A percentile compares a stretch with the other conserved stretches of the same genome.
Evolutionary conservation across 2,329 filamentous ascomycete genomes (phyloP).

Genomic region (Scedosporium apiospermum): DNA sequence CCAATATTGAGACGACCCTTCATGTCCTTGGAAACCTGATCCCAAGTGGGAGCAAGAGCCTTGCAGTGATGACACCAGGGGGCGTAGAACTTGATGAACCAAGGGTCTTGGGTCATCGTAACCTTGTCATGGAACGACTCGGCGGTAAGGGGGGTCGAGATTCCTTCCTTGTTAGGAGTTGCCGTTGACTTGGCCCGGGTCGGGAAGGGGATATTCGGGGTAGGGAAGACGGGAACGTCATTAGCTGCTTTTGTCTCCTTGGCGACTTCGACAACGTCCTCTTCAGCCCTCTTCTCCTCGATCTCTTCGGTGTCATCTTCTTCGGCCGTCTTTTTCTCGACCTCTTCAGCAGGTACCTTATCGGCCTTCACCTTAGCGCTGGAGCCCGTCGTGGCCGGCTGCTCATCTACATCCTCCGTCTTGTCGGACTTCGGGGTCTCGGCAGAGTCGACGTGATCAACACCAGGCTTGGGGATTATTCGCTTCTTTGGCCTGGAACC

Average conservation of each 20-base stretch:
- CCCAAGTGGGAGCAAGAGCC: conserved; percentile 83
- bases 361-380: conserved; percentile 27
- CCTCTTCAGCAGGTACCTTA: conserved; percentile 10
- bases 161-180: conserved; percentile 65
- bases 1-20: conserved; percentile 82
- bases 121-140: conserved; percentile 82
- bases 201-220: conserved; percentile 17
- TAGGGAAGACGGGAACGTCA: conserved; percentile 16
- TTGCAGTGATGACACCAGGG: conserved; percentile 97
- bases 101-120: conserved; percentile 79
- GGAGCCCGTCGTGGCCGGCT: background rate
- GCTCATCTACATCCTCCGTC: background rate
- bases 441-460: conserved; percentile 25
- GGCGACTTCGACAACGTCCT: conserved; percentile 12
- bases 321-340: conserved; percentile 8
- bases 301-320: conserved; percentile 12
- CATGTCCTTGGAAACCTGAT: conserved; percentile 84
- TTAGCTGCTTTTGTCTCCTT: conserved; percentile 20
- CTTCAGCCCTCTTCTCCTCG: conserved; percentile 2
- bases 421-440: background rate
- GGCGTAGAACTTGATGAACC: conserved; percentile 98
- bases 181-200: conserved; percentile 40
- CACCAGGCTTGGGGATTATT: conserved; percentile 63
- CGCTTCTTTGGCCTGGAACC: conserved; percentile 64
- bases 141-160: conserved; percentile 65